Evolutionary conservation across 192 early-diverging fungal genomes (phyloP), one percentile per base, ranked within the genome.

Genomic region (Powellomyces hirtus): DNA sequence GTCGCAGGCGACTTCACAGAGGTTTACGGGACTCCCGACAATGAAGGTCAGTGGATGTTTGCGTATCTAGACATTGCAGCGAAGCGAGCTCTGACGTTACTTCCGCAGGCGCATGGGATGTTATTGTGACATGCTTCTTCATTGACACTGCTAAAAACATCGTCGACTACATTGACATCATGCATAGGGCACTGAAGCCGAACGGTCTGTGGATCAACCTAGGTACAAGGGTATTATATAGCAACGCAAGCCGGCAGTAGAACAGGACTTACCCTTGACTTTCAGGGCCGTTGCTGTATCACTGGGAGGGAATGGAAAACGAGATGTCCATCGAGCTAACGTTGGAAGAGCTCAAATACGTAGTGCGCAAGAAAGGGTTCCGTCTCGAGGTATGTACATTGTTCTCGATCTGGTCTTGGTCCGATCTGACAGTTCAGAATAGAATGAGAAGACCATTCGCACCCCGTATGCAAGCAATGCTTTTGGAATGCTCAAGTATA

Each of bases 1-100:
- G 90, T 91, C 7, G 95, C 95, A 4, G 97, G 97, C 46, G 97
- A 99, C 75, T 99, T 99, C 81, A 62, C 90, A 40, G 96, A 98
- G 73, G 86, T 62, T 3, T 71, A 71, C n/a, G 45, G 37, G 2
- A 4, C 11, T 22, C 24, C 14, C 42, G 62, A 50, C 4, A n/a
- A 64, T 16, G 24, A 49, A 10, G 42, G n/a, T n/a, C n/a, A n/a
- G n/a, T n/a, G n/a, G 11, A n/a, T 44, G 42, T 44, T 44, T n/a
- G n/a, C 11, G n/a, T 14, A 11, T 44, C 42, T 14, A 11, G 11
- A 44, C 11, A n/a, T 44, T 44, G 11, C 11, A n/a, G 11, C 42
- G 42, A 14, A 14, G n/a, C n/a, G n/a, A n/a, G n/a, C n/a, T n/a
- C n/a, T n/a, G n/a, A n/a, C n/a, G n/a, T n/a, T n/a, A n/a, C n/a